Evolutionary conservation across 2,329 filamentous ascomycete species (phyloP).

Genomic region (Taxawa tesnikishii): DNA sequence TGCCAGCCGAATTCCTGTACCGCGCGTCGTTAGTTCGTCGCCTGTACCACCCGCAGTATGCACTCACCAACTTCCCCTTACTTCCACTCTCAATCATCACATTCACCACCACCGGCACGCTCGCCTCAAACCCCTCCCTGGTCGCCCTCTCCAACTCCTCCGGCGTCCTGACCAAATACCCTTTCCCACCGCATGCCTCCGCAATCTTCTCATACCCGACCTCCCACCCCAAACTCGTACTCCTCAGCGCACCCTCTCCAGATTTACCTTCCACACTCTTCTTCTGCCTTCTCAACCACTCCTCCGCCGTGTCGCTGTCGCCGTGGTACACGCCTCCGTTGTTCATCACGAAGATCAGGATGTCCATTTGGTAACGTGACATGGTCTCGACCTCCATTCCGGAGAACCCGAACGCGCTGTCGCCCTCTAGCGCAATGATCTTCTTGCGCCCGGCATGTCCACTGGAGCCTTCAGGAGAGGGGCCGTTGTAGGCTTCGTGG

Average conservation of each 20-base stretch:
- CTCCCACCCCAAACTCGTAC: slow-evolving; percentile 40
- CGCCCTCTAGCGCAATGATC: slow-evolving; percentile 43
- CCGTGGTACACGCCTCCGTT: slow-evolving; percentile 34
- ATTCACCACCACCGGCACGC: slow-evolving; percentile 40
- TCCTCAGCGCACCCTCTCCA: slow-evolving; percentile 28
- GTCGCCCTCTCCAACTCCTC: slow-evolving; percentile 40
- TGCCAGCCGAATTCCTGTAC: slow-evolving; percentile 10
- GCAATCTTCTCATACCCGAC: slow-evolving; percentile 44
- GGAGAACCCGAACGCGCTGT: slow-evolving; percentile 44
- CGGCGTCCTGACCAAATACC: slow-evolving; percentile 39
- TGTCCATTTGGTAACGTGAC: slow-evolving; percentile 40
- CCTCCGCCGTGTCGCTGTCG: slow-evolving; percentile 22
- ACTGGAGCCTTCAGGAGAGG: slow-evolving; percentile 20
- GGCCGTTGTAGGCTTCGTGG: slow-evolving; percentile 41
- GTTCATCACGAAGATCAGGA: slow-evolving; percentile 44
- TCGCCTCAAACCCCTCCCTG: slow-evolving; percentile 35
- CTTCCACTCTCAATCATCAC: slow-evolving; percentile 41
- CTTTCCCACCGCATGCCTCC: slow-evolving; percentile 41
- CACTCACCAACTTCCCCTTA: slow-evolving; percentile 24
- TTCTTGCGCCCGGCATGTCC: slow-evolving; percentile 31
- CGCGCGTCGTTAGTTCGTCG: not conserved
- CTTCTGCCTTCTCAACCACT: slow-evolving; percentile 32
- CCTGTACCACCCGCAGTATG: not conserved
- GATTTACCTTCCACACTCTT: slow-evolving; percentile 23
- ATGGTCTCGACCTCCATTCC: slow-evolving; percentile 45